These are phyloP conservation scores for Gaertneriomyces sp. DNA, from an alignment of 192 early-diverging fungal species.

Conservation along the genomic window DNA sequence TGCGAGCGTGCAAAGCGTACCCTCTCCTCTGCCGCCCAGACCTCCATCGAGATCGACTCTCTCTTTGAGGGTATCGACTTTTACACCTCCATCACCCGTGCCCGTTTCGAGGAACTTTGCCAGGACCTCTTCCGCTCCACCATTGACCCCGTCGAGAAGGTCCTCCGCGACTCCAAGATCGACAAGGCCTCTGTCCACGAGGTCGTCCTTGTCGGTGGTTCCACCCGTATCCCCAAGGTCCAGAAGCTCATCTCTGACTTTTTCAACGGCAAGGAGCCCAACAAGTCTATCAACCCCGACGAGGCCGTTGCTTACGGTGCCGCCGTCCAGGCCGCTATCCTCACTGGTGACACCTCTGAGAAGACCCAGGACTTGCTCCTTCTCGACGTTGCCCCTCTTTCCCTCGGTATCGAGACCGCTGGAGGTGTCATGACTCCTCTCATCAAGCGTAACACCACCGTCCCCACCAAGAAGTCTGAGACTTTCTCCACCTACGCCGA, in stretches of 20 bases:
- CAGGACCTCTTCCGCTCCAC: slow-evolving; percentile 93
- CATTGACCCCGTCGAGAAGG: slow-evolving; percentile 94
- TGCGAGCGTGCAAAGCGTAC: slow-evolving; percentile 97
- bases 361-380: slow-evolving; percentile 93
- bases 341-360: slow-evolving; percentile 93
- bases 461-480: slow-evolving; percentile 98
- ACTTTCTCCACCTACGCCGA: slow-evolving; percentile 97
- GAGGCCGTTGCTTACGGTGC: slow-evolving; percentile 99
- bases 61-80: slow-evolving; percentile 97
- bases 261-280: slow-evolving; percentile 99
- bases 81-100: slow-evolving; percentile 97
- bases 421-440: slow-evolving; percentile 98
- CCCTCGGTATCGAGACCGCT: slow-evolving; percentile 97
- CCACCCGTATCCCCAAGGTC: slow-evolving; percentile 99
- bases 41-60: slow-evolving; percentile 94
- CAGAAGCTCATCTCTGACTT: slow-evolving; percentile 97
- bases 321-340: slow-evolving; percentile 95
- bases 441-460: slow-evolving; percentile 97
- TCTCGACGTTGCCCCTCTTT: slow-evolving; percentile 94
- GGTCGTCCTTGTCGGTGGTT: slow-evolving; percentile 97
- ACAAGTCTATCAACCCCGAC: slow-evolving; percentile 99
- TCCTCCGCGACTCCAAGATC: slow-evolving; percentile 92
- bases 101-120: slow-evolving; percentile 99
- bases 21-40: slow-evolving; percentile 89
- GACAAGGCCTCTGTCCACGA: slow-evolving; percentile 88